A percentile compares a stretch with the other conserved stretches of the same genome.
Conservation (phyloP, 176 grass and related monocot species). For the Triticum timopheevii region DNA sequence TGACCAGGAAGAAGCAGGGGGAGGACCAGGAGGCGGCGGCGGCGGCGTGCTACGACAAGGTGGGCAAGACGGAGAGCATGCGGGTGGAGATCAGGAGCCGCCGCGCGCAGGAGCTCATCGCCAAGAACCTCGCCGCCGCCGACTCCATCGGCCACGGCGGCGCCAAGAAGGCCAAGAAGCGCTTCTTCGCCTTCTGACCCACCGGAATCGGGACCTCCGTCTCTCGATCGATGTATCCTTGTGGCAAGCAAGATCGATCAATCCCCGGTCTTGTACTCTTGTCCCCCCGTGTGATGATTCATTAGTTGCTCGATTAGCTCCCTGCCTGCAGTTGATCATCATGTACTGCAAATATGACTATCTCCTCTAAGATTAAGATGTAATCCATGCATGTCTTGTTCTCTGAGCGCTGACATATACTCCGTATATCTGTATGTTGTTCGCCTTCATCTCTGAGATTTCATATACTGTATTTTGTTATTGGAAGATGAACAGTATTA, state of each 20-base stretch:
- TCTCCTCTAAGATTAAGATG: background rate
- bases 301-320: background rate
- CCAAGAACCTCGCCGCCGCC: constrained; percentile 73
- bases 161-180: constrained; percentile 33
- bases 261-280: background rate
- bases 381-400: background rate
- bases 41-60: constrained; percentile 48
- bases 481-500: background rate
- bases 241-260: background rate
- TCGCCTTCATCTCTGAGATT: background rate
- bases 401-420: background rate
- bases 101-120: constrained; percentile 65
- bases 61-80: constrained; percentile 92
- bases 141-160: constrained; percentile 33
- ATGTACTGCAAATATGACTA: background rate
- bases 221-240: background rate
- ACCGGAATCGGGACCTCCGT: background rate
- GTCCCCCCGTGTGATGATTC: background rate
- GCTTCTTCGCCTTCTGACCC: constrained; percentile 45
- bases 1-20: constrained; percentile 40
- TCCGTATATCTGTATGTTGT: background rate
- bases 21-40: background rate
- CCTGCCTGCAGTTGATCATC: background rate
- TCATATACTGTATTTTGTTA: too few species aligned
- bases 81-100: constrained; percentile 78